These are phyloP conservation scores for Penicillium sp. DNA, from an alignment of 2,329 filamentous ascomycete genomes.

Conservation along the genomic window DNA sequence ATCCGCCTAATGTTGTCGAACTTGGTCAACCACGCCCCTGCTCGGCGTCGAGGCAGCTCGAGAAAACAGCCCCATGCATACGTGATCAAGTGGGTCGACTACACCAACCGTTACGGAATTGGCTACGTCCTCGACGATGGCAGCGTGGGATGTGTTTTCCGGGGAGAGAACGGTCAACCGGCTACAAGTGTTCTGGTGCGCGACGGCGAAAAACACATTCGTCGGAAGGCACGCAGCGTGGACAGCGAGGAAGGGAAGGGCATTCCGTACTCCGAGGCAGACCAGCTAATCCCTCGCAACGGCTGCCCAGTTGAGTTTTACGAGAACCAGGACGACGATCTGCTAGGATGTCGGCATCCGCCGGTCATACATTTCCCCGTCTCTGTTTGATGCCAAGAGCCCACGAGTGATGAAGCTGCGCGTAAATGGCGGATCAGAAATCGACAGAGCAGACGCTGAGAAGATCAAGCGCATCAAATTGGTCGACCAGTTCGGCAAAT, in stretches of 20 bases:
- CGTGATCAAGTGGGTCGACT: constrained; percentile 52
- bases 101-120: constrained; percentile 49
- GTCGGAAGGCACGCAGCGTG: constrained; percentile 40
- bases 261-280: constrained; percentile 36
- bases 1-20: constrained; percentile 38
- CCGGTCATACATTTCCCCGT: constrained; percentile 38
- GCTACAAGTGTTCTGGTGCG: constrained; percentile 45
- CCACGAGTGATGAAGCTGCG: constrained; percentile 34
- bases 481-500: constrained; percentile 49
- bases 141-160: constrained; percentile 48
- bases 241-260: constrained; percentile 27
- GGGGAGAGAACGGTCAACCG: constrained; percentile 42
- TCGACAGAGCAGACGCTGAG: constrained; percentile 40
- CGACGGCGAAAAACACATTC: constrained; percentile 45
- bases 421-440: constrained; percentile 28
- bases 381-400: constrained; percentile 37
- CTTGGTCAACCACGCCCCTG: constrained; percentile 30
- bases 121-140: constrained; percentile 50
- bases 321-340: constrained; percentile 39
- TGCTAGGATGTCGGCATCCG: constrained; percentile 36
- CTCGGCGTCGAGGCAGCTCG: constrained; percentile 28
- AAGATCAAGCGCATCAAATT: constrained; percentile 47
- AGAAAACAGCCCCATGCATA: constrained; percentile 39
- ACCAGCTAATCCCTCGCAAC: constrained; percentile 43
- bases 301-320: constrained; percentile 46